These are phyloP conservation scores for Tolypocladium inflatum DNA, from an alignment of 2,329 filamentous ascomycete genomes.

Conservation along the genomic window DNA sequence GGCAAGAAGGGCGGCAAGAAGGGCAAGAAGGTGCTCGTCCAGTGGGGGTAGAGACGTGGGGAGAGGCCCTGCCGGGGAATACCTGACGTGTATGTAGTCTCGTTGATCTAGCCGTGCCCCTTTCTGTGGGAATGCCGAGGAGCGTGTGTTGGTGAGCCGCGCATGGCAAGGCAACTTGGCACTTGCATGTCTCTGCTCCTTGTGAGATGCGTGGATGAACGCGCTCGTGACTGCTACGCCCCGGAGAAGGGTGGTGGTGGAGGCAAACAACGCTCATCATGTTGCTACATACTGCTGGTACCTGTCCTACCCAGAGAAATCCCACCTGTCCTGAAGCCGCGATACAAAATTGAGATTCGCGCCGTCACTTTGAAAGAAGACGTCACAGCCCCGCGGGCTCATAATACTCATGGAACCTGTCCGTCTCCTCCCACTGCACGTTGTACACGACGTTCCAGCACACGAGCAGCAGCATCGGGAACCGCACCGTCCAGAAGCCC, in stretches of 20 bases:
- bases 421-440: slow-evolving; percentile 51
- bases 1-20: slow-evolving; percentile 50
- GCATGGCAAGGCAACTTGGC: background rate
- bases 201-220: background rate
- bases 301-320: background rate
- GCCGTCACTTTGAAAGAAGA: background rate
- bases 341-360: background rate
- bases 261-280: background rate
- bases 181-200: background rate
- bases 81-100: background rate
- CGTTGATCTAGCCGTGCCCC: background rate
- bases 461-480: slow-evolving; percentile 67
- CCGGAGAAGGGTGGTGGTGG: background rate
- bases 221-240: background rate
- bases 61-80: background rate
- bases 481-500: slow-evolving; percentile 70
- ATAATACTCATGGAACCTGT: slow-evolving; percentile 67
- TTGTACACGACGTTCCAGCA: slow-evolving; percentile 70
- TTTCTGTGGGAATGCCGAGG: background rate
- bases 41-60: slow-evolving; percentile 41
- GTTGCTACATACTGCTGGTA: background rate
- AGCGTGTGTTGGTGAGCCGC: background rate
- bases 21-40: slow-evolving; percentile 52
- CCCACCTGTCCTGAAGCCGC: background rate
- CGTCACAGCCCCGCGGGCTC: slow-evolving; percentile 29